Evolutionary conservation across 139 green algal species (phyloP).

Genomic region (Picochlorum sp.): DNA sequence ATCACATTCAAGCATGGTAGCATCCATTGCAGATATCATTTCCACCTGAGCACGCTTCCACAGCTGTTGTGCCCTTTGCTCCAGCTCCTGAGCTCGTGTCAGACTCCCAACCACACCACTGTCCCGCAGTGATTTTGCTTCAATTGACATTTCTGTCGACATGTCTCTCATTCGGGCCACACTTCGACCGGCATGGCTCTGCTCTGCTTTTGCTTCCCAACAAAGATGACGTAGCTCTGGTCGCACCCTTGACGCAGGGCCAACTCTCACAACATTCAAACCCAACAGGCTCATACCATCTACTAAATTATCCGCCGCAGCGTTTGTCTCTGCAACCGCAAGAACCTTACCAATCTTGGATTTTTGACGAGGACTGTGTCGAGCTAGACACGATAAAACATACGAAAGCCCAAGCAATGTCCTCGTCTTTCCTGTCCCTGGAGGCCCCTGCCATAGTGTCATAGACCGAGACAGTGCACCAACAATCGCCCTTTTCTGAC

Average conservation of each 20-base stretch:
- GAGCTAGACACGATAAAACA: constrained; percentile 26
- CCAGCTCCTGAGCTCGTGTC: not conserved
- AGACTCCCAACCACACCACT: not conserved
- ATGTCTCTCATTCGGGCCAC: constrained; percentile 22
- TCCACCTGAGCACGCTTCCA: constrained; percentile 22
- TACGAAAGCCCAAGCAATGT: constrained; percentile 66
- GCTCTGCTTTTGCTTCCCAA: constrained; percentile 52
- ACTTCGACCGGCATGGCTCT: constrained; percentile 26
- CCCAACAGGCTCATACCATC: constrained; percentile 54
- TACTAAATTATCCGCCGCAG: constrained; percentile 85
- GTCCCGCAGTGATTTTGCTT: not conserved
- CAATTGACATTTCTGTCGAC: no score
- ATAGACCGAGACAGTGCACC: constrained; percentile 47
- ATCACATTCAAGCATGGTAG: constrained; percentile 40
- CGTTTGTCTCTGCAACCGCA: constrained; percentile 68
- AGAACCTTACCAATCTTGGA: constrained; percentile 37
- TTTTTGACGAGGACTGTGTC: not conserved
- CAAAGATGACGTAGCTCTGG: constrained; percentile 35
- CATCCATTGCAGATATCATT: constrained; percentile 19
- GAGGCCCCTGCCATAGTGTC: constrained; percentile 66
- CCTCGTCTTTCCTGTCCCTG: constrained; percentile 77
- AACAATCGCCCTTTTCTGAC: constrained; percentile 47
- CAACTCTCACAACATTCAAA: constrained; percentile 67
- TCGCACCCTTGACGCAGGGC: constrained; percentile 36
- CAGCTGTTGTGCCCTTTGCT: not conserved